Base-by-base conservation (phyloP, 2,329 filamentous ascomycete genomes). In the Clonostachys rhizophaga region DNA sequence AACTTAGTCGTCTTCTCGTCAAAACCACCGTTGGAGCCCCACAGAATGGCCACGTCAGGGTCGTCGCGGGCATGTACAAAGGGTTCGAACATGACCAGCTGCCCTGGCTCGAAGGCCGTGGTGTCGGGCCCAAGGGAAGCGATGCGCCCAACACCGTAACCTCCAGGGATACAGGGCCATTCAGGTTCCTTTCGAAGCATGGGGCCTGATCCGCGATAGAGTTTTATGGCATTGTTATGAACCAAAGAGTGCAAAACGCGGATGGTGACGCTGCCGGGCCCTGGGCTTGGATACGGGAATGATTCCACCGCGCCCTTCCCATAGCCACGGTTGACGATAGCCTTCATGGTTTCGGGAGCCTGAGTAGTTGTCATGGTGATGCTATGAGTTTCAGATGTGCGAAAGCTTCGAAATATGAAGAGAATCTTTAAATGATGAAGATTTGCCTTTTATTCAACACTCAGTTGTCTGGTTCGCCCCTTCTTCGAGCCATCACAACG, bases 11-110 rank as follows among this genome's bases (percentile, higher is more conserved):
- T 53, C 35, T 54, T 52, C 8, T 54, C 43, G 7, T 52, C 56
- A 6, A 56, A 48, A 2, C 64, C 63, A 14, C 54, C 44, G 16
- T 62, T 53, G 11, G 63, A 49, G 2, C 65, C 65, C 16, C 58
- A 48, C 30, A 66, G 54, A 24, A 65, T 52, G 36, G 51, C 52
- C 13, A 50, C 47, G 4, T 43, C 45, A 7, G 52, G 43, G 36
- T 65, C 56, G 35, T 71, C 66, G 17, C 62, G 56, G 5, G 59
- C 60, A 8, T 47, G 50, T 10, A 63, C 46, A 44, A 61, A 54
- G 3, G 55, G 49, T 48, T 68, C 63, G 40, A 65, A 49, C 16
- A 55, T 59, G 6, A 68, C 62, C 8, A 69, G 61, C 46, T 67
- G 59, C 8, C 62, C 65, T 7, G 58, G 55, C 24, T 54, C 47